Evolutionary conservation across 192 early-diverging fungal species (phyloP).

Genomic region (Oehlia diaphana): DNA sequence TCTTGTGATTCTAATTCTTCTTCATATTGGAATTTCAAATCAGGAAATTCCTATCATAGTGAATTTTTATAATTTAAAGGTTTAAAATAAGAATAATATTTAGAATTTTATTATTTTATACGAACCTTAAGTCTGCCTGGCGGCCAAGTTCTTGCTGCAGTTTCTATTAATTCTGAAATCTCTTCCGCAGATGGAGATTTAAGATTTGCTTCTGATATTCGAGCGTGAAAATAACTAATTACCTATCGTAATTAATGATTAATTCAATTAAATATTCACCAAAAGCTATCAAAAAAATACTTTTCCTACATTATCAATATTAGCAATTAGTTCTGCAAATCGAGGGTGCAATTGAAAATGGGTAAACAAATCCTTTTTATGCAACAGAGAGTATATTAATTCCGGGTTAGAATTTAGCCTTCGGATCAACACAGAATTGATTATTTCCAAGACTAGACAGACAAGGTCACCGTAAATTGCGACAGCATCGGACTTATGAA

Average conservation of each 20-base stretch:
- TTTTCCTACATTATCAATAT: constrained; percentile 50
- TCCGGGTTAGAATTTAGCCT: constrained; percentile 66
- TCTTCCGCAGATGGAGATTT: constrained; percentile 65
- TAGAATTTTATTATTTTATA: background rate
- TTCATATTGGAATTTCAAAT: constrained; percentile 71
- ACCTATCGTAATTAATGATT: constrained; percentile 36
- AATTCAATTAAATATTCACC: background rate
- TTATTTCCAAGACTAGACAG: constrained; percentile 66
- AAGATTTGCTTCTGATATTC: constrained; percentile 63
- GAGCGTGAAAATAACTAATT: constrained; percentile 62
- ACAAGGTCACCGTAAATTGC: constrained; percentile 68
- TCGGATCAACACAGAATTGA: constrained; percentile 65
- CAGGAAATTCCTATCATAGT: constrained; percentile 41
- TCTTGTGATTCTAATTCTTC: constrained; percentile 54
- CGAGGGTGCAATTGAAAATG: constrained; percentile 52
- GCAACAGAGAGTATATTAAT: constrained; percentile 68
- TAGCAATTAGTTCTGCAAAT: constrained; percentile 59
- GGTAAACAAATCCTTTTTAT: constrained; percentile 64
- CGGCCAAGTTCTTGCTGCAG: constrained; percentile 63
- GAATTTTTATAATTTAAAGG: background rate
- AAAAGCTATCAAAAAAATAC: background rate
- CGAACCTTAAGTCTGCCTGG: constrained; percentile 50
- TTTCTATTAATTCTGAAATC: constrained; percentile 65
- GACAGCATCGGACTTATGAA: constrained; percentile 44
- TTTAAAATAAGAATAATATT: too few species aligned